Evolutionary conservation across 1,139 yeast genomes (phyloP), one percentile per base, ranked within the genome.

Genomic region (Protomyces macrosporus): DNA sequence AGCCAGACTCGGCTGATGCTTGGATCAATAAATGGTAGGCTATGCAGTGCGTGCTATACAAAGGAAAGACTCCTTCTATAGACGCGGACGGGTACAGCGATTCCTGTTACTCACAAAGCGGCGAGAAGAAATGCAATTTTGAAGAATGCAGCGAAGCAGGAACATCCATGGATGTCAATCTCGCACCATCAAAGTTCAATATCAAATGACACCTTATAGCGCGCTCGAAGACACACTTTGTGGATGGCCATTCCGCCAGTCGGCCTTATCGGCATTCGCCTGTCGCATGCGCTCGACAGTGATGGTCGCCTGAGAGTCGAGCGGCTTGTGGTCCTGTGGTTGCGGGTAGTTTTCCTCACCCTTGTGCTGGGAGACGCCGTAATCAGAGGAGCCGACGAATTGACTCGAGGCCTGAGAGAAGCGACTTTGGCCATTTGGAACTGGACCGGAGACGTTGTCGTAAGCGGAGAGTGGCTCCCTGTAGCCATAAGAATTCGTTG

Each of bases 11-110:
- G 10, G 62, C 62, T 4, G 62, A 39, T 7, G 62, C 53, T 32
- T 58, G 62, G 62, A 16, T 58, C 30, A 52, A 35, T 14, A 58
- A 58, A 30, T 58, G 62, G 62, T 58, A 35, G 32, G 32, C 39
- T 36, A 7, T 36, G 39, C 39, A 9, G 23, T 23, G 23, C 23
- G 23, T 23, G 23, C 23, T 23, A 23, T 23, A 23, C 23, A 23
- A 23, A 23, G 23, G 23, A 23, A 23, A 23, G 23, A 23, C 23
- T 23, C 23, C 23, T 23, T 23, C 23, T 23, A 23, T 23, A 23
- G 23, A 23, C 23, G 23, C 23, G 23, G 23, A 2, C 23, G 2
- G 23, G 23, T 23, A 23, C 23, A 23, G 23, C 23, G 23, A 23
- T 23, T 23, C 23, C 23, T 23, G 23, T 23, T 23, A 23, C 23